phyloP scores from a whole-genome alignment of 2,329 filamentous ascomycete genomes.

The Stromatinia cepivora region DNA sequence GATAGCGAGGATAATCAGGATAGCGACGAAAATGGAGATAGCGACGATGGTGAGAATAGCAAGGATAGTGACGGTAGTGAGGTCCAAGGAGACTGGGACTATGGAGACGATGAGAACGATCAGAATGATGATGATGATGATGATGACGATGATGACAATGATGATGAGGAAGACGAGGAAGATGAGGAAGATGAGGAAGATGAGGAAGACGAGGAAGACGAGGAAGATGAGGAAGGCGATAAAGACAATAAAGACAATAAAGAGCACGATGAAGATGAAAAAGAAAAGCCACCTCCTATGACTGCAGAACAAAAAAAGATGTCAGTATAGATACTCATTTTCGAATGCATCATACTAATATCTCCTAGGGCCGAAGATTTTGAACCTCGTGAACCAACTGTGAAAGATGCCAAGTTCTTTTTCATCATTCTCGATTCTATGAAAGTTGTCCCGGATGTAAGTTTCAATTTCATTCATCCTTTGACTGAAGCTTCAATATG shows the following conservation, averaged over 20 bases:
- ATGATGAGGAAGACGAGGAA: neutral
- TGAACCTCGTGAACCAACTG: slow-evolving; percentile 7
- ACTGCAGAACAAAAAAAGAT: neutral
- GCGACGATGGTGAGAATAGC: neutral
- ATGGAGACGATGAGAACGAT: neutral
- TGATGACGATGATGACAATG: neutral
- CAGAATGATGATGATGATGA: neutral
- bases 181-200: neutral
- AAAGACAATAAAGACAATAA: neutral
- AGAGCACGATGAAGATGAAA: neutral
- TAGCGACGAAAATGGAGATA: neutral
- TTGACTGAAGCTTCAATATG: neutral
- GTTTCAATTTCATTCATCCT: neutral
- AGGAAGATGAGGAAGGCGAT: neutral
- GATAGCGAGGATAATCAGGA: neutral
- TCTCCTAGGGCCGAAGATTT: neutral
- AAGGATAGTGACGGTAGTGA: neutral
- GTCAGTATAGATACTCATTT: neutral
- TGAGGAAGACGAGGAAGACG: neutral
- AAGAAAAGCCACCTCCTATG: neutral
- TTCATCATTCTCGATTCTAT: slow-evolving; percentile 28
- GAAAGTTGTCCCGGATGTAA: slow-evolving; percentile 31
- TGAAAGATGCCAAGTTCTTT: slow-evolving; percentile 32
- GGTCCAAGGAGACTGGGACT: neutral
- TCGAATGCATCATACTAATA: neutral